These are phyloP conservation scores for Mycocentrospora acerina DNA, from an alignment of 2,329 filamentous ascomycete genomes.

Conservation along the genomic window DNA sequence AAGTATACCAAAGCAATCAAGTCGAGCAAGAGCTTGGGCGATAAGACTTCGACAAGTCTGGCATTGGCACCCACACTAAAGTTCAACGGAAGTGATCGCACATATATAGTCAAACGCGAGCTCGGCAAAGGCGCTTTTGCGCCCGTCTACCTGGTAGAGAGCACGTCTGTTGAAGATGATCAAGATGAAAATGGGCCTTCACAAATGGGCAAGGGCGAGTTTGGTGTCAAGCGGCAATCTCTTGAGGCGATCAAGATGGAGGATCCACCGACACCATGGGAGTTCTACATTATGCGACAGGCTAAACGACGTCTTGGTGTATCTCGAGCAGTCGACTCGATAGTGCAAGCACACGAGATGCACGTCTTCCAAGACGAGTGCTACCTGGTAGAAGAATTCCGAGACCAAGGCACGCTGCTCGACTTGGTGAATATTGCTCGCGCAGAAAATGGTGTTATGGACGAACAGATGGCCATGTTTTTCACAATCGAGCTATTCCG, in stretches of 20 bases:
- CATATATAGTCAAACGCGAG: constrained; percentile 79
- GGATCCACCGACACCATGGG: constrained; percentile 83
- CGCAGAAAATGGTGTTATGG: constrained; percentile 73
- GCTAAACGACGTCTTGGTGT: constrained; percentile 74
- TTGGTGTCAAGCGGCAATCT: constrained; percentile 58
- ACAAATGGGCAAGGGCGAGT: constrained; percentile 63
- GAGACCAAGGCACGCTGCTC: constrained; percentile 88
- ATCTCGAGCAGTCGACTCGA: constrained; percentile 69
- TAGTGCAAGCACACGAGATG: constrained; percentile 84
- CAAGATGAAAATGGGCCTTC: constrained; percentile 48
- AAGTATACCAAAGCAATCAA: constrained; percentile 75
- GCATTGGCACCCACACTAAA: constrained; percentile 64
- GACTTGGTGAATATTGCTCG: constrained; percentile 89
- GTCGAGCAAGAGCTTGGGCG: constrained; percentile 52
- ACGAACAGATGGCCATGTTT: constrained; percentile 92
- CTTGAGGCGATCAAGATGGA: constrained; percentile 96
- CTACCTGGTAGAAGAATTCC: constrained; percentile 84
- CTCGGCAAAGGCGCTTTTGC: constrained; percentile 93
- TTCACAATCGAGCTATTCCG: constrained; percentile 89
- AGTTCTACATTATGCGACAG: constrained; percentile 92
- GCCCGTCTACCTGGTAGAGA: constrained; percentile 88
- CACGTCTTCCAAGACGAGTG: constrained; percentile 89
- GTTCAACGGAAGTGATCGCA: constrained; percentile 64
- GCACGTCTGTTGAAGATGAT: constrained; percentile 56
- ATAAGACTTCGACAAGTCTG: constrained; percentile 64